These are phyloP conservation scores for Phaeotremella fagi DNA, from an alignment of 768 basidiomycete genomes.

Conservation along the genomic window DNA sequence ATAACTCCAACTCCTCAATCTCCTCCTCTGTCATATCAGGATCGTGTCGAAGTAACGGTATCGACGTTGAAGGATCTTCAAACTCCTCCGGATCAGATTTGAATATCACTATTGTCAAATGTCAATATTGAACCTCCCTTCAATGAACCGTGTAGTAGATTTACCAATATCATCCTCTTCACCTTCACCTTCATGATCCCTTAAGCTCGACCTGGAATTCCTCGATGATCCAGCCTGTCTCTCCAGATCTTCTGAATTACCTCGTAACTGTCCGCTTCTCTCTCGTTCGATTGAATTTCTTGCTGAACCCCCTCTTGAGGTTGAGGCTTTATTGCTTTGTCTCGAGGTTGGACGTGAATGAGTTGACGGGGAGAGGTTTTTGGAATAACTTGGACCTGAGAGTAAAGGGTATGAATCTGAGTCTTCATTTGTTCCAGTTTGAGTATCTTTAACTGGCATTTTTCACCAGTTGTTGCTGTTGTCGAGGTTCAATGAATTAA, in stretches of 20 bases:
- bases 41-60: neutral
- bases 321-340: neutral
- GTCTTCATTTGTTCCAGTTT: no score
- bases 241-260: neutral
- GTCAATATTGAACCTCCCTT: no score
- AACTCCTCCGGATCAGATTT: neutral
- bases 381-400: neutral
- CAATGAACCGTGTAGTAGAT: no score
- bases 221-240: neutral
- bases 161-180: neutral
- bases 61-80: neutral
- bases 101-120: no score
- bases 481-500: no score
- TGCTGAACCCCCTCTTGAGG: no score
- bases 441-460: no score
- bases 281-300: neutral
- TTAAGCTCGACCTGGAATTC: neutral
- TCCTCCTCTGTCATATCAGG: constrained; percentile 5
- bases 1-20: constrained; percentile 10
- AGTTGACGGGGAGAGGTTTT: neutral
- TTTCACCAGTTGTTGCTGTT: no score
- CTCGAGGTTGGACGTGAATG: no score
- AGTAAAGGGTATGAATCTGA: neutral
- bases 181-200: neutral
- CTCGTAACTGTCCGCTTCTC: neutral